A percentile compares a stretch with the other conserved stretches of the same genome.
These are phyloP conservation scores for Trichocladium antarcticum DNA, from an alignment of 495 filamentous ascomycete genomes.

Conservation along the genomic window DNA sequence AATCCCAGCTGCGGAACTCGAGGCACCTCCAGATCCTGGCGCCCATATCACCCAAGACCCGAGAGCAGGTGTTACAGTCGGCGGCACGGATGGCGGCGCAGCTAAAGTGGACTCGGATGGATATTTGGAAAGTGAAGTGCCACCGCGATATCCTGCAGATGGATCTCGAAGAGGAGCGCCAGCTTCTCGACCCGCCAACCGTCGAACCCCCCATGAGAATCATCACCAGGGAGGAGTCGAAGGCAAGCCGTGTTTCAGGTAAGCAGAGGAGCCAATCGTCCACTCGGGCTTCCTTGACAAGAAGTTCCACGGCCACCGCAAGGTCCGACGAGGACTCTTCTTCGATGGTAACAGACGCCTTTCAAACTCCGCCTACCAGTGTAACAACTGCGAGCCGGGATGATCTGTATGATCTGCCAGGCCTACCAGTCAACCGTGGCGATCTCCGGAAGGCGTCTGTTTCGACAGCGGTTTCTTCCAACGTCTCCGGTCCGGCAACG, in stretches of 20 bases:
- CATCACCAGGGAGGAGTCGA: constrained; percentile 22
- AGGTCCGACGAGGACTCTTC: constrained; percentile 24
- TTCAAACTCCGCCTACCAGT: constrained; percentile 38
- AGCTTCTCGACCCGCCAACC: constrained; percentile 26
- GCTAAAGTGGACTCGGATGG: constrained; percentile 83
- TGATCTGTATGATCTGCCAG: constrained; percentile 44
- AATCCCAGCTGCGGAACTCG: constrained; percentile 77
- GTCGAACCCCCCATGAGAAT: constrained; percentile 16
- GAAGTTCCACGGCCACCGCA: constrained; percentile 19
- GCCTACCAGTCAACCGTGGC: constrained; percentile 29
- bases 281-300: constrained; percentile 20
- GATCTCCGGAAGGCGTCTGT: constrained; percentile 32
- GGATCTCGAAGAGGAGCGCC: constrained; percentile 71
- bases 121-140: constrained; percentile 85
- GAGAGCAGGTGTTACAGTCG: constrained; percentile 74
- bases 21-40: constrained; percentile 82
- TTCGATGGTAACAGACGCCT: constrained; percentile 31
- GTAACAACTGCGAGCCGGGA: constrained; percentile 35
- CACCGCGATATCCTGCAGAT: constrained; percentile 77
- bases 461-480: constrained; percentile 33
- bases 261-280: constrained; percentile 28
- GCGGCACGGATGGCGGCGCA: constrained; percentile 81
- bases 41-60: constrained; percentile 73
- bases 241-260: constrained; percentile 14
- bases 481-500: constrained; percentile 20